Evolutionary conservation across 768 basidiomycete genomes (phyloP).

Genomic region (Obba rivulosa): DNA sequence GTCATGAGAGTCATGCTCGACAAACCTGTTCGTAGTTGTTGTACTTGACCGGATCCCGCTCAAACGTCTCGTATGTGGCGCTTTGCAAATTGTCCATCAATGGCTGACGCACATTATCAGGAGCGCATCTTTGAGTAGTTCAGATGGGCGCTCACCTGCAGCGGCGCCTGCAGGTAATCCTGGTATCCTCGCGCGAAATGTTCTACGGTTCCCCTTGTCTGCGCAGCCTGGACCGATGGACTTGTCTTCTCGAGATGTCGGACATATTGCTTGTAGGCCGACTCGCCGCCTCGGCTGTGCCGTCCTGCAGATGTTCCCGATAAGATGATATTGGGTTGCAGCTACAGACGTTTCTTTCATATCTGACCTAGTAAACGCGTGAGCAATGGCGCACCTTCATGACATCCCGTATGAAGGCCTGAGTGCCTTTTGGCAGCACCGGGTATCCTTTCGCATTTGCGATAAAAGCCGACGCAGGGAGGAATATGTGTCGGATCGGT

Average conservation of each 20-base stretch:
- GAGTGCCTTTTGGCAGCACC: slow-evolving; percentile 89
- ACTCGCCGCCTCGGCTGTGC: slow-evolving; percentile 79
- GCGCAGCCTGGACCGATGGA: slow-evolving; percentile 54
- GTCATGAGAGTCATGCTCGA: neutral
- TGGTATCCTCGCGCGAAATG: slow-evolving; percentile 90
- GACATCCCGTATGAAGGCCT: slow-evolving; percentile 84
- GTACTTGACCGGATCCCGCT: slow-evolving; percentile 97
- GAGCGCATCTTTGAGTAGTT: neutral
- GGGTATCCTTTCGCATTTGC: slow-evolving; percentile 96
- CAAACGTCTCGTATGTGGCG: slow-evolving; percentile 95
- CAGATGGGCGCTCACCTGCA: slow-evolving; percentile 55
- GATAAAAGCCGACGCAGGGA: slow-evolving; percentile 90
- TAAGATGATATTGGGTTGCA: slow-evolving; percentile 80
- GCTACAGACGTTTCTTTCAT: slow-evolving; percentile 37
- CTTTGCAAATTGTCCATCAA: slow-evolving; percentile 97
- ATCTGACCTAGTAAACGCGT: neutral
- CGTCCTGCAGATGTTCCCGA: slow-evolving; percentile 56
- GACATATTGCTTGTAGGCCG: slow-evolving; percentile 88
- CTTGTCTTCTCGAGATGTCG: slow-evolving; percentile 80
- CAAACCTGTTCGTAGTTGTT: slow-evolving; percentile 86
- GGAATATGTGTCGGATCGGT: slow-evolving; percentile 81
- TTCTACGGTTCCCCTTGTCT: slow-evolving; percentile 73
- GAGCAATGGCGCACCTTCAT: slow-evolving; percentile 59
- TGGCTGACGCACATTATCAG: slow-evolving; percentile 46
- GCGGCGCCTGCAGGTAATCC: slow-evolving; percentile 90